phyloP scores from a whole-genome alignment of 78 protist species.

The Corallochytrium limacisporum region DNA sequence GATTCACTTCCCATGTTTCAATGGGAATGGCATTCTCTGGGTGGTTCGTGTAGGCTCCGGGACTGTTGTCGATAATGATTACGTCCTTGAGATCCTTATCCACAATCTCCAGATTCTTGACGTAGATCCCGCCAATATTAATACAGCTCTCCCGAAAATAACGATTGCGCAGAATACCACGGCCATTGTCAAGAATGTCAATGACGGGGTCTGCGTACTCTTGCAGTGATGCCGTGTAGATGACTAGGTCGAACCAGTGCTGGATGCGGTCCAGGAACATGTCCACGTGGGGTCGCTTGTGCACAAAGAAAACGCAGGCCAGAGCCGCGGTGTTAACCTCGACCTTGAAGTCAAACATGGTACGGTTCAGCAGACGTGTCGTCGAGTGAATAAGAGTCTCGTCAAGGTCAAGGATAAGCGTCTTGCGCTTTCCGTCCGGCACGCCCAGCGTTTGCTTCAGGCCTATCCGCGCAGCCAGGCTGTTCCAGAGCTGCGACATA shows the following conservation, averaged over 20 bases:
- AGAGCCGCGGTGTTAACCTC: constrained; percentile 34
- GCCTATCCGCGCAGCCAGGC: no score
- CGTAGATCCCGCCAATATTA: constrained; percentile 51
- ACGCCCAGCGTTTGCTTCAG: background rate
- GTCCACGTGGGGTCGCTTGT: constrained; percentile 57
- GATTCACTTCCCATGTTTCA: constrained; percentile 48
- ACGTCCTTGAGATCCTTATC: constrained; percentile 58
- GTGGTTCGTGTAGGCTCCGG: constrained; percentile 74
- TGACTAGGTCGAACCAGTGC: constrained; percentile 57
- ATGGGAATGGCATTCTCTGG: constrained; percentile 75
- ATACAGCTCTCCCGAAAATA: constrained; percentile 71
- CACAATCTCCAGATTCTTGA: constrained; percentile 71
- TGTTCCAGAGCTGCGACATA: no score
- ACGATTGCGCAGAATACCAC: constrained; percentile 27
- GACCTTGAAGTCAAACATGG: constrained; percentile 10
- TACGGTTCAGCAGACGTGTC: background rate
- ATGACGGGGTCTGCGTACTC: constrained; percentile 62
- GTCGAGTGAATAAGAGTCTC: constrained; percentile 67
- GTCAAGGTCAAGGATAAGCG: constrained; percentile 63
- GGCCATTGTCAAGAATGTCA: constrained; percentile 46
- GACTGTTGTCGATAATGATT: constrained; percentile 76
- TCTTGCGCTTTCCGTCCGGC: constrained; percentile 18
- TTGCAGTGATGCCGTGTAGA: constrained; percentile 60
- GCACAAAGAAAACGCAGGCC: constrained; percentile 47
- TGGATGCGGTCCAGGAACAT: constrained; percentile 39